Conservation (phyloP, 768 basidiomycete species). For the Postia placenta region DNA sequence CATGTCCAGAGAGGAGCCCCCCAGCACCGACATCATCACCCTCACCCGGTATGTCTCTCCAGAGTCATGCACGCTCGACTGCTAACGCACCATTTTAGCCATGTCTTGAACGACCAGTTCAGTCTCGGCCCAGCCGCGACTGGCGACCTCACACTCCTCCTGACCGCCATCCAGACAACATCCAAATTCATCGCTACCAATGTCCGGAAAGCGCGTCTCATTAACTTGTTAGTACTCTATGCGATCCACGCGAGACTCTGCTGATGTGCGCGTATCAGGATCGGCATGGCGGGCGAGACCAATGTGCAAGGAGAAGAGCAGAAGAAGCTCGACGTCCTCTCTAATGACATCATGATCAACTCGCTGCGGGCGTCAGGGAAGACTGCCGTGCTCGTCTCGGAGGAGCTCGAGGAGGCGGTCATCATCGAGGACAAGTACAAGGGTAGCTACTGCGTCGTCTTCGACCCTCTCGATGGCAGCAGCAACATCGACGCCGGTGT, state of each 20-base stretch:
- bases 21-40: conserved; percentile 86
- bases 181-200: conserved; percentile 98
- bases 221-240: conserved; percentile 74
- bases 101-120: conserved; percentile 84
- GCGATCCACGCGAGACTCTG: conserved; percentile 2
- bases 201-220: conserved; percentile 92
- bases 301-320: conserved; percentile 99
- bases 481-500: conserved; percentile 99
- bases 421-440: conserved; percentile 76
- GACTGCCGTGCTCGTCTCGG: conserved; percentile 93
- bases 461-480: conserved; percentile 94
- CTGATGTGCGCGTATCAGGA: conserved; percentile 38
- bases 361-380: conserved; percentile 94
- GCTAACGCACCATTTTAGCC: conserved; percentile 37
- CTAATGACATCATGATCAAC: conserved; percentile 99
- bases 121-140: conserved; percentile 78
- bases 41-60: conserved; percentile 66
- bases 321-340: conserved; percentile 97
- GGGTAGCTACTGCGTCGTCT: conserved; percentile 95
- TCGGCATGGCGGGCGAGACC: conserved; percentile 93
- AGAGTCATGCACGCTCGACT: neutral
- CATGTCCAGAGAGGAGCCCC: conserved; percentile 49
- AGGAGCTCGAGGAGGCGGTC: conserved; percentile 90
- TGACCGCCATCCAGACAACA: conserved; percentile 93
- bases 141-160: conserved; percentile 89